Conservation (phyloP, 441 rosid species). For the Erodium chrysanthum region DNA sequence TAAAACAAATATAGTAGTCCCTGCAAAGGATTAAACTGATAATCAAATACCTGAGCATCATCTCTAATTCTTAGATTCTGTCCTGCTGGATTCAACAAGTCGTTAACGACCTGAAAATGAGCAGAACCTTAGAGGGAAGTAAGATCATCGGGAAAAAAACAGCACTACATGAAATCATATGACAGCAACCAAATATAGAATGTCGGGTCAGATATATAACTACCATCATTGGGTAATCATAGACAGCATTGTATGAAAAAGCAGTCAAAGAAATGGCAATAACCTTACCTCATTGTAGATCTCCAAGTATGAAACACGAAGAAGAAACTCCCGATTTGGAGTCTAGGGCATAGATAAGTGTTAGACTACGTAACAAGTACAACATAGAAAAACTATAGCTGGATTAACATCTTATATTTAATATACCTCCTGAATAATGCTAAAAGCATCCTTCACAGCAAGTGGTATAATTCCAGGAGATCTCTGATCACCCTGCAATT, state of each 20-base stretch:
- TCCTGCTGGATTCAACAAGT: slow-evolving; percentile 92
- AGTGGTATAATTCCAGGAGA: slow-evolving; percentile 97
- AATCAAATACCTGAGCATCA: slow-evolving; percentile 71
- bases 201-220: not conserved
- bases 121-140: slow-evolving; percentile 23
- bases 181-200: slow-evolving; percentile 4
- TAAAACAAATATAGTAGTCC: not conserved
- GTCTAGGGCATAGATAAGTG: slow-evolving; percentile 45
- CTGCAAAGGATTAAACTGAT: not conserved
- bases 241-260: not conserved
- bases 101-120: slow-evolving; percentile 77
- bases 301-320: slow-evolving; percentile 93
- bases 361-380: slow-evolving; percentile 15
- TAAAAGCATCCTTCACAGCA: slow-evolving; percentile 95
- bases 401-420: not conserved
- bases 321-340: slow-evolving; percentile 86
- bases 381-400: not conserved
- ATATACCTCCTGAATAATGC: slow-evolving; percentile 92
- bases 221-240: not conserved
- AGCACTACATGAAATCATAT: slow-evolving; percentile 16
- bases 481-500: slow-evolving; percentile 98
- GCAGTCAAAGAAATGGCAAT: not conserved
- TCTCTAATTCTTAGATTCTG: slow-evolving; percentile 95
- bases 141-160: slow-evolving; percentile 15
- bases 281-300: slow-evolving; percentile 79